Evolutionary conservation across 495 filamentous ascomycete genomes (phyloP), one percentile per base, ranked within the genome.

Genomic region (Jackrogersella multiformis): DNA sequence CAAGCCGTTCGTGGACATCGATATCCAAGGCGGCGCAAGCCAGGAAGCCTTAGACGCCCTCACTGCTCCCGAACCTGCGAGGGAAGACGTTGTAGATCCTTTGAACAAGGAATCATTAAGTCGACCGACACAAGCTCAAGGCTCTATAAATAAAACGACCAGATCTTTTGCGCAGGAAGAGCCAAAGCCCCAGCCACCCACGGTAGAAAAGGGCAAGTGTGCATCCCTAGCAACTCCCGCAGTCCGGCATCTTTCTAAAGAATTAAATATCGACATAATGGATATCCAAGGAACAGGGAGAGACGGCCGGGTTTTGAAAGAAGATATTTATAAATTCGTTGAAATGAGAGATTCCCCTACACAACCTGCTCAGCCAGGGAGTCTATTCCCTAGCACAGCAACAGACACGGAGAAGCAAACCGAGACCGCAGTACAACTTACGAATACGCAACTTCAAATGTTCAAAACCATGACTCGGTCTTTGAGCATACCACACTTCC

Each of bases 401-500:
- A 45, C 63, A 15, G 57, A 64, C 6, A 65, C 73, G 5, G 74
- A 72, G 10, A 76, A 76, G 18, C 90, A 92, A 71, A 79, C 81
- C 30, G 96, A 98, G 70, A 86, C 86, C 2, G 75, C 78, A 1
- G 78, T 87, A 23, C 79, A 85, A 55, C 79, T 99, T 16, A 91
- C 92, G 3, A 87, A 87, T 23, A 90, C 92, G 24, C 95, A 98
- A 79, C 80, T 84, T 16, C 89, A 92, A 72, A 99, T 99, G 96
- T 97, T 97, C 86, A 97, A 95, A 77, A 86, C 87, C n/a, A 99
- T 99, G 96, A 98, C 94, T 18, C 87, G 87, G 39, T 96, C 93
- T 15, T 82, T 99, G 64, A 85, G 70, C 45, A 98, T 94, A 64
- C 96, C 95, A 0, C 96, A 98, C 77, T 96, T 99, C 76, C 85